phyloP scores from a whole-genome alignment of 2,329 filamentous ascomycete genomes.

The Fusarium solani-melongenae region DNA sequence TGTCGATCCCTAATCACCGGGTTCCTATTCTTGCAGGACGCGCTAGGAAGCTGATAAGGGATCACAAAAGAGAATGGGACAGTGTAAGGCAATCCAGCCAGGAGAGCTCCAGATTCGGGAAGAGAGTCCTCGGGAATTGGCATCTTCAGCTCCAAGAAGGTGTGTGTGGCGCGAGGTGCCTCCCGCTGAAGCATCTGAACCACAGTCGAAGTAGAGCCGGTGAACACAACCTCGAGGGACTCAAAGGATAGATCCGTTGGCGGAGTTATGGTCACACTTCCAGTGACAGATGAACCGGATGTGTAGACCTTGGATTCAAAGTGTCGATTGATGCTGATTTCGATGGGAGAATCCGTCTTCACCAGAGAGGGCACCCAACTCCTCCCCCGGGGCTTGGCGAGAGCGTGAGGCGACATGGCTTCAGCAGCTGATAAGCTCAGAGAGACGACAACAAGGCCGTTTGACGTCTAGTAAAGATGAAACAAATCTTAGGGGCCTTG shows the following conservation, averaged over 20 bases:
- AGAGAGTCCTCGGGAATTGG: slow-evolving; percentile 18
- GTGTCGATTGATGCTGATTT: slow-evolving; percentile 32
- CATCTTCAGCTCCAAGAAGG: slow-evolving; percentile 30
- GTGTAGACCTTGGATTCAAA: slow-evolving; percentile 35
- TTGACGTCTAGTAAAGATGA: not conserved
- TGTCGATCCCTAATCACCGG: slow-evolving; percentile 19
- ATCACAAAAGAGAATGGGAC: slow-evolving; percentile 36
- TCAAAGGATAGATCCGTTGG: slow-evolving; percentile 22
- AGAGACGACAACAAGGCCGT: not conserved
- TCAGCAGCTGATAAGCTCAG: not conserved
- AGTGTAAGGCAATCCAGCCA: slow-evolving; percentile 12
- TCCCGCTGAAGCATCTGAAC: slow-evolving; percentile 30
- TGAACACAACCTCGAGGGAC: slow-evolving; percentile 20
- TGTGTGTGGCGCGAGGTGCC: slow-evolving; percentile 15
- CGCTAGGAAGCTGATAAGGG: slow-evolving; percentile 29
- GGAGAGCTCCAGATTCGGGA: not conserved
- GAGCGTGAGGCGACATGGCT: not conserved
- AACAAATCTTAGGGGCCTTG: not conserved
- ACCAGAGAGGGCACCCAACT: slow-evolving; percentile 23
- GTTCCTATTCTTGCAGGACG: slow-evolving; percentile 21
- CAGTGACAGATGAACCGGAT: slow-evolving; percentile 27
- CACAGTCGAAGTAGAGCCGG: not conserved
- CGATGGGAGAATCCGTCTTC: slow-evolving; percentile 18
- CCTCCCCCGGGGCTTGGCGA: slow-evolving; percentile 15
- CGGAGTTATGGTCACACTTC: slow-evolving; percentile 9